These are phyloP conservation scores for Colletotrichum sp. DNA, from an alignment of 2,329 filamentous ascomycete species.

Conservation along the genomic window DNA sequence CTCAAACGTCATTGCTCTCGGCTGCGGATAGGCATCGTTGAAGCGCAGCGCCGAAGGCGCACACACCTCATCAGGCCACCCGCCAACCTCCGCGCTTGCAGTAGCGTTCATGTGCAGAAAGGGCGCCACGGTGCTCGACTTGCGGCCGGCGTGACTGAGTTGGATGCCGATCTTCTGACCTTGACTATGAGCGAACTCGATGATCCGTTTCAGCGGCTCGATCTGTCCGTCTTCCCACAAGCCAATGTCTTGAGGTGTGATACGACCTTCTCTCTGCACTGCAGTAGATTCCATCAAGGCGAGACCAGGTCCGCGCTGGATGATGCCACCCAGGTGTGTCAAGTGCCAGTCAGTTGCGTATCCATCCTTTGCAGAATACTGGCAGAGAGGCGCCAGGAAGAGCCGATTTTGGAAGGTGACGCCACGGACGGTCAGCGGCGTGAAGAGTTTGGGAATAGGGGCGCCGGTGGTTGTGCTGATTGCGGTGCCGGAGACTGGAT, in stretches of 20 bases:
- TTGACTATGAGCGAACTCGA: conserved; percentile 63
- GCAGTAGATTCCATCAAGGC: conserved; percentile 70
- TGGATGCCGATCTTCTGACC: conserved; percentile 74
- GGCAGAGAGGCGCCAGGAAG: conserved; percentile 51
- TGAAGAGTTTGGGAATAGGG: conserved; percentile 56
- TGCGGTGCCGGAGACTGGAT: conserved; percentile 48
- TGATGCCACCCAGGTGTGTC: conserved; percentile 75
- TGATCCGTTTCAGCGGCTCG: conserved; percentile 57
- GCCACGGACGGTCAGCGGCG: conserved; percentile 50
- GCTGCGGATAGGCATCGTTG: conserved; percentile 60
- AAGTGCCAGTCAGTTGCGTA: conserved; percentile 76
- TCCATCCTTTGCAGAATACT: conserved; percentile 52
- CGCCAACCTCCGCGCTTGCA: conserved; percentile 53
- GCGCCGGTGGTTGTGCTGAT: conserved; percentile 45
- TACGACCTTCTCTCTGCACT: conserved; percentile 68
- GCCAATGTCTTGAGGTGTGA: conserved; percentile 70
- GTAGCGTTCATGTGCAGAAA: conserved; percentile 66
- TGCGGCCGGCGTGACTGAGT: conserved; percentile 75
- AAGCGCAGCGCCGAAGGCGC: conserved; percentile 57
- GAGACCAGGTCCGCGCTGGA: conserved; percentile 69
- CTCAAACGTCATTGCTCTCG: conserved; percentile 67
- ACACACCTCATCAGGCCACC: conserved; percentile 58
- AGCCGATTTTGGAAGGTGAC: conserved; percentile 51
- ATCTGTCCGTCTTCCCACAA: conserved; percentile 75
- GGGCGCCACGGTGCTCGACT: conserved; percentile 59